A percentile compares a stretch with the other conserved stretches of the same genome.
phyloP scores from a whole-genome alignment of 169 alveolate genomes.

The Cyclospora cayetanensis region DNA sequence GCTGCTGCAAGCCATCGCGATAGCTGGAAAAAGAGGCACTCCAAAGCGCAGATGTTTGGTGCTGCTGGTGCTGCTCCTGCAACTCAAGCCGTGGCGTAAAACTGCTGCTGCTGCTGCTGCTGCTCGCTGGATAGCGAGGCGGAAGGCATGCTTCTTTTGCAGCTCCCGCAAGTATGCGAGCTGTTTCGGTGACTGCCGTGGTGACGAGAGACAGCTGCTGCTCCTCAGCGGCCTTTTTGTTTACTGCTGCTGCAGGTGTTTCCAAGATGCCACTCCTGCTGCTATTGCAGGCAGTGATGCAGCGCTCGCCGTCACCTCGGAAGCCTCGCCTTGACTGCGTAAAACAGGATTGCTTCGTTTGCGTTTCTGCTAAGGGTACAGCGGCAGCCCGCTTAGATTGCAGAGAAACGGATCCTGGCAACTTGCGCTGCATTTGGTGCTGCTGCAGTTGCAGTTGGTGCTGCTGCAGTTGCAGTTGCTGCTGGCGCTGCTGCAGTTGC shows the following conservation, averaged over 20 bases:
- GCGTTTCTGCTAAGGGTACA: not conserved
- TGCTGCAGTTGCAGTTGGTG: not conserved
- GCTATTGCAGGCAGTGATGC: not conserved
- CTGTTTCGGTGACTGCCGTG: not conserved
- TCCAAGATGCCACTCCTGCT: not conserved
- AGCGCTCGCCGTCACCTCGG: not conserved
- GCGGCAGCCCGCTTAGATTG: not conserved
- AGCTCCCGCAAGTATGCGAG: not conserved
- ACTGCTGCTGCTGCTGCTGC: constrained; percentile 30
- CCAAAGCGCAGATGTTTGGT: not conserved
- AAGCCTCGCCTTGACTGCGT: not conserved
- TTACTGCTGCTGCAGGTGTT: not conserved
- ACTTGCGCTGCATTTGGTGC: not conserved
- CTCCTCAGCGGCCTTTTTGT: too few relatives aligned
- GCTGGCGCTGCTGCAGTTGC: not conserved
- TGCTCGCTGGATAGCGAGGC: not conserved
- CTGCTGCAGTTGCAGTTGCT: constrained; percentile 26
- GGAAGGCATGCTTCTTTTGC: not conserved
- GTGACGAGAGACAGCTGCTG: not conserved
- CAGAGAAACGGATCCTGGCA: not conserved
- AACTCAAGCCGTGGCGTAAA: not conserved
- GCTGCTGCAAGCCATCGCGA: not conserved
- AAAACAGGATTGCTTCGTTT: too few relatives aligned
- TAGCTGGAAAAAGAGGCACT: not conserved
- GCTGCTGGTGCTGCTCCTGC: not conserved